Evolutionary conservation across 345 rosid genomes (phyloP).

Genomic region (Erysimum cheiranthoides): DNA sequence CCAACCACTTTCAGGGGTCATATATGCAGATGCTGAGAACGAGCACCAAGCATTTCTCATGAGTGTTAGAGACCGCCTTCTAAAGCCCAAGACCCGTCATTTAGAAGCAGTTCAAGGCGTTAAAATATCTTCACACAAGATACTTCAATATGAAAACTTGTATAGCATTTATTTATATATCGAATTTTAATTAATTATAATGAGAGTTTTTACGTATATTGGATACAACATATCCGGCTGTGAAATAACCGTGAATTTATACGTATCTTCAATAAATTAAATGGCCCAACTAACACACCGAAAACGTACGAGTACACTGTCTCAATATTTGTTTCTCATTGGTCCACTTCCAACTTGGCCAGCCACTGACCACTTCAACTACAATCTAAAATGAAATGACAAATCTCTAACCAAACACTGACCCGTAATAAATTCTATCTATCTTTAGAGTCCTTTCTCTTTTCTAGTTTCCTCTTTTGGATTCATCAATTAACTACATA

Average conservation of each 20-base stretch:
- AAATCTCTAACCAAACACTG: slow-evolving; percentile 32
- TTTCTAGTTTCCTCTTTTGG: slow-evolving; percentile 31
- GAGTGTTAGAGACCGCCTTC: too few species aligned
- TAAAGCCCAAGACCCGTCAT: too few species aligned
- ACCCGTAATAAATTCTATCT: slow-evolving; percentile 27
- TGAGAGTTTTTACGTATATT: slow-evolving; percentile 13
- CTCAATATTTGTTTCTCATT: slow-evolving; percentile 25
- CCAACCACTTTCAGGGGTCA: too few species aligned
- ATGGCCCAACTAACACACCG: slow-evolving; percentile 36
- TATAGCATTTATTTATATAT: background rate
- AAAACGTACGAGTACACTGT: slow-evolving; percentile 25
- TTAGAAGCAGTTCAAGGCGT: background rate
- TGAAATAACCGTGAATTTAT: slow-evolving; percentile 13
- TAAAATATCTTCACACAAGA: background rate
- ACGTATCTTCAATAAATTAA: slow-evolving; percentile 7
- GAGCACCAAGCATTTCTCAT: too few species aligned
- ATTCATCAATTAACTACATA: slow-evolving; percentile 14
- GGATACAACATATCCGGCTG: slow-evolving; percentile 24
- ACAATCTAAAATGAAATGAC: slow-evolving; percentile 37
- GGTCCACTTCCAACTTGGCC: slow-evolving; percentile 40
- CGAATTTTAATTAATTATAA: background rate
- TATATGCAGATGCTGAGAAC: too few species aligned
- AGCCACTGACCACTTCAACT: slow-evolving; percentile 39
- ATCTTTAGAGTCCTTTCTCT: slow-evolving; percentile 18
- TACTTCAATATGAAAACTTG: background rate